Base-by-base conservation (phyloP, 257 asterid genomes). In the Rubia yunnanensis region DNA sequence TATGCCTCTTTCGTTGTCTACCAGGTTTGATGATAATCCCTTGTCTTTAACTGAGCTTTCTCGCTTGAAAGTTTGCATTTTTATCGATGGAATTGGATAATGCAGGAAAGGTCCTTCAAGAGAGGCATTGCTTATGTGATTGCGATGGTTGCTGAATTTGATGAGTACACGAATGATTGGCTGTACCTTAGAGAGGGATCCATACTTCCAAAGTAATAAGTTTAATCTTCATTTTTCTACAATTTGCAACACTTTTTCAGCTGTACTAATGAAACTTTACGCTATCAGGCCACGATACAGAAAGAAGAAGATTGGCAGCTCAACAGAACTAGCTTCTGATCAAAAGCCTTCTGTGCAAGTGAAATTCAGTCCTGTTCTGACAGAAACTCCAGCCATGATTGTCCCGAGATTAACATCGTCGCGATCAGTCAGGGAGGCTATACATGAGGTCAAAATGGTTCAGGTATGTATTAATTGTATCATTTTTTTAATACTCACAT, bases 111-210 rank as follows among this genome's bases (percentile, higher is more conserved):
- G 64, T 92, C 96, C 10, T 92, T 92, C 72, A 70, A 76, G 59
- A 83, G 95, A 44, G 98, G 98, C 55, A 65, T 81, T 41, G 95
- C 96, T 27, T 92, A 78, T 56, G 86, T 85, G 69, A 70, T 92
- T 50, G 96, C 98, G 20, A 92, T 92, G 98, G 92, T 89, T 60
- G 98, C 95, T 0, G 98, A 89, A 69, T 92, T 92, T 48, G 98
- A 92, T 35, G 98, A 92, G 86, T 92, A 92, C 59, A 92, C 98
- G 31, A 92, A 92, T 18, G 98, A 92, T 74, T 89, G 88, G 95
- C 96, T 92, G 69, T 92, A 92, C 68, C 98, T 92, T 62, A 88
- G 95, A 5, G 95, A 89, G 75, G 96, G 98, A 64, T 84, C 97
- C 32, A 74, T 92, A 26, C 88, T 92, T 70, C 98, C 98, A 64